Base-by-base conservation (phyloP, 208 protist genomes). In the Acanthamoeba culbertsoni region DNA sequence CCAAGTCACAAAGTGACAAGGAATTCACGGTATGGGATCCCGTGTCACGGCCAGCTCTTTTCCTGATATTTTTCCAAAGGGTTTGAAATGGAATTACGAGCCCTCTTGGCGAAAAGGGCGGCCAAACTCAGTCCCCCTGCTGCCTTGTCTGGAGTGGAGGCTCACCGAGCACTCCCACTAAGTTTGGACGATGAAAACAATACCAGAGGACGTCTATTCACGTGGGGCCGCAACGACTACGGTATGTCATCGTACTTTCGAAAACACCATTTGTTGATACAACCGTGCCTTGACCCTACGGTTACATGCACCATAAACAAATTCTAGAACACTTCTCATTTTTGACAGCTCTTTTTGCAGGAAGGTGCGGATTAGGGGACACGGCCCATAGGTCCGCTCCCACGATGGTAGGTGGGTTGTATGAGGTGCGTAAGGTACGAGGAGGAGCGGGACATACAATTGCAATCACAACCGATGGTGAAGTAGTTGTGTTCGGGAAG, bases 171-270 rank as follows among this genome's bases (percentile, higher is more conserved):
- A n/a, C n/a, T n/a, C n/a, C n/a, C n/a, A n/a, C n/a, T n/a, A n/a
- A n/a, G n/a, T n/a, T n/a, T n/a, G n/a, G 51, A 59, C 16, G 71
- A 12, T 31, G 71, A 82, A 23, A 43, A 18, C 28, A 20, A 75
- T 18, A 77, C 37, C 33, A 46, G 35, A 16, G 71, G 71, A 0
- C 12, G 37, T 35, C 71, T 82, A 4, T 82, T 53, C 71, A 53
- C 71, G 20, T 82, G 71, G 71, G 71, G 71, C 43, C n/a, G 71
- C 14, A 82, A 82, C 71, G 71, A 82, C 71, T 82, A 82, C 35
- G 71, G 71, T 82, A 46, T 1, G 65, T 8, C 10, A 18, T 35
- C n/a, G n/a, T n/a, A n/a, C n/a, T n/a, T n/a, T n/a, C n/a, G n/a
- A n/a, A n/a, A n/a, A 26, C 37, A 75, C 37, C 62, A 8, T n/a